Conservation (phyloP, 2,329 filamentous ascomycete species). For the Rutstroemia sp. region DNA sequence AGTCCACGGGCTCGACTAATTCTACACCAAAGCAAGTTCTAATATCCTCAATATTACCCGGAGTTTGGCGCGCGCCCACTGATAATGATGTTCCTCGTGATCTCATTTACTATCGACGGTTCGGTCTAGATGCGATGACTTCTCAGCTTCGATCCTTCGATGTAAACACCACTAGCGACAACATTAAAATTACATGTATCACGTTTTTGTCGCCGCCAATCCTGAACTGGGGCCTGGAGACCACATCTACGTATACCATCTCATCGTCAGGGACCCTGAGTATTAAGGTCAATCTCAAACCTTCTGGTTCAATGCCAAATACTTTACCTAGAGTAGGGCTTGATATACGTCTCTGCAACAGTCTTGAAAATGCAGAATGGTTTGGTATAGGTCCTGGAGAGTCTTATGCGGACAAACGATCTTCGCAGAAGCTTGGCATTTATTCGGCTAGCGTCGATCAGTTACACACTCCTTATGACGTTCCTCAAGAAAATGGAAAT, state of each 20-base stretch:
- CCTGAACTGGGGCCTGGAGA: constrained; percentile 50
- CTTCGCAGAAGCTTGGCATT: constrained; percentile 49
- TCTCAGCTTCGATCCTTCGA: constrained; percentile 39
- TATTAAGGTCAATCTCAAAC: constrained; percentile 39
- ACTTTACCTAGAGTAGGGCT: constrained; percentile 57
- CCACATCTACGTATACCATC: constrained; percentile 46
- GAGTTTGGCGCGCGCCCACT: constrained; percentile 57
- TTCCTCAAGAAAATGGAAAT: constrained; percentile 43
- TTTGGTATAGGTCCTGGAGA: constrained; percentile 62
- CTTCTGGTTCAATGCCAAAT: constrained; percentile 41
- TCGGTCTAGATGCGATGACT: constrained; percentile 40
- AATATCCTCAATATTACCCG: constrained; percentile 5
- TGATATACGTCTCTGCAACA: constrained; percentile 42
- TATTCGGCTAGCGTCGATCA: constrained; percentile 41
- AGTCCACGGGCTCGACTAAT: constrained; percentile 17
- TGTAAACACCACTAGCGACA: constrained; percentile 24
- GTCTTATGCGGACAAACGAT: constrained; percentile 59
- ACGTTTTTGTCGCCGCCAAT: constrained; percentile 51
- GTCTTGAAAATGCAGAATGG: constrained; percentile 47
- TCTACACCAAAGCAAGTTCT: neutral
- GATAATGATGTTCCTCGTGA: constrained; percentile 54
- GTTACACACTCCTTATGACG: constrained; percentile 55
- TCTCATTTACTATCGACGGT: constrained; percentile 50
- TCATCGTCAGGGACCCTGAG: constrained; percentile 36
- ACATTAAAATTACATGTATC: constrained; percentile 35